Base-by-base conservation (phyloP, 2,329 filamentous ascomycete genomes). In the Calonectria crousiana region DNA sequence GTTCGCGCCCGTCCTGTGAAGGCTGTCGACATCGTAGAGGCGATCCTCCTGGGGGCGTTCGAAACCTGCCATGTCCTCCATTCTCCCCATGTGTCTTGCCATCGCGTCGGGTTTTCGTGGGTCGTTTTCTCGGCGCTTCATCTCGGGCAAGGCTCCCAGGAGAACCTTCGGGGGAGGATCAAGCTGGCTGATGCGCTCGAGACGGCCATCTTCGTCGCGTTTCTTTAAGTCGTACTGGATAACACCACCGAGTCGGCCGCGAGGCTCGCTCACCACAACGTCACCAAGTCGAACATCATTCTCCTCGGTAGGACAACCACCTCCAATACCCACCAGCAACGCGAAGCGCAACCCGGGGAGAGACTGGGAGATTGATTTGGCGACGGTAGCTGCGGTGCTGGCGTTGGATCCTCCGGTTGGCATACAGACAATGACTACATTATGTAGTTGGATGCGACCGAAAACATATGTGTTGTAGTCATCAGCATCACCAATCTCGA, bases 271-370 rank as follows among this genome's bases (percentile, higher is more conserved):
- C 53, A 58, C 53, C 20, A 58, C 53, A 58, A 58, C 32, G 23
- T 58, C 53, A 26, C 53, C 53, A 26, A 58, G 53, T 38, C 71
- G 71, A 23, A 77, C 72, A 28, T 76, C 75, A 20, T 68, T 68
- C 28, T 69, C 58, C 44, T 28, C 9, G 10, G 52, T 69, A 8
- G 74, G 75, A 13, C 68, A 72, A 14, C 75, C 71, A 8, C 74
- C 74, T 14, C 75, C 74, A 32, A 75, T 66, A 4, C 75, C 74
- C n/a, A 69, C 73, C 68, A 76, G 67, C 1, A 75, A 66, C 11
- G 66, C 70, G 41, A 73, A 66, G 41, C 41, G 38, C 51, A 74
- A 41, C 18, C 44, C 51, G 20, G 67, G 58, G 49, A 71, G 56
- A 28, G 60, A 64, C 14, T 51, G 34, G 16, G 58, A 20, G 38